Evolutionary conservation across 768 basidiomycete species (phyloP), one percentile per base, ranked within the genome.

Genomic region (Tylopilus sp.): DNA sequence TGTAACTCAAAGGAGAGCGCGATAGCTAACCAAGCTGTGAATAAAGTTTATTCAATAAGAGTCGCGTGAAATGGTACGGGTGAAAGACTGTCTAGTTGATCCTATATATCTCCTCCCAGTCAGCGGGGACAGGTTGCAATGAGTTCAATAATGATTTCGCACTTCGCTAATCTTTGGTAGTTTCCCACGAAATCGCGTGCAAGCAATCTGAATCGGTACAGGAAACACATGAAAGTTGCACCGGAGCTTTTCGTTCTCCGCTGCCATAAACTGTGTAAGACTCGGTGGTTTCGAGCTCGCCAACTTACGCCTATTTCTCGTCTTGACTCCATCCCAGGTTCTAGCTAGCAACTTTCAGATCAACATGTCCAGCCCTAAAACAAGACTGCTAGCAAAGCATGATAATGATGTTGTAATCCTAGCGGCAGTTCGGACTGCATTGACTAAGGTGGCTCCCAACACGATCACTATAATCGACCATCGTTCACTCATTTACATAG

Each of bases 341-440:
- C 22, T 22, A 43, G 30, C 33, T 50, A 25, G 12, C 43, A 44
- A 28, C 43, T 52, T 41, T 30, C 40, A 29, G 54, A 48, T 36
- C 8, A 46, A 43, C 52, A 69, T 70, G 60, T 55, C 69, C 16
- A 53, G 46, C 48, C 76, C 77, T 52, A 88, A 82, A 67, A 75
- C 84, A 22, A 75, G 76, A 53, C 58, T 92, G 22, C 79, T 92
- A 45, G 75, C 81, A 63, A 87, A 91, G 74, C 74, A 81, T 62
- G 86, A 88, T 56, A 79, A 90, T 68, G 93, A 96, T 71, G 87
- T 98, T 14, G 96, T 98, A 58, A 89, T 98, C 67, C 84, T 92
- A 63, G 75, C 84, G 12, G 94, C 95, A 21, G 81, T 92, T 44
- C 85, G 97, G 57, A 92, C 94, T 41, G 91, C 97, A 24, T 79